These are phyloP conservation scores for Trypanosoma lewisi DNA, from an alignment of 208 protist species.

Conservation along the genomic window DNA sequence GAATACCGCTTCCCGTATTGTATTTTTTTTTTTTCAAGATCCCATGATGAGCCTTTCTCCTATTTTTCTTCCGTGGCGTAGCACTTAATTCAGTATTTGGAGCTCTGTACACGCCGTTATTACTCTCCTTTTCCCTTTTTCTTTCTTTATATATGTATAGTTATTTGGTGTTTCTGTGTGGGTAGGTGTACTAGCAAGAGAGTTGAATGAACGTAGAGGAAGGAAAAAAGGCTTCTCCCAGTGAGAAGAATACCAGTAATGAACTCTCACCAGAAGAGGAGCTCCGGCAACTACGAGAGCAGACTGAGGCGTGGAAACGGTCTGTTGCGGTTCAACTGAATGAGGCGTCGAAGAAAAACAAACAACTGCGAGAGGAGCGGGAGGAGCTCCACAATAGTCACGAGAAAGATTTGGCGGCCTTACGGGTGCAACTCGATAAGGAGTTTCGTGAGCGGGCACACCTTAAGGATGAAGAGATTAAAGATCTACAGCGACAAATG, in stretches of 20 bases:
- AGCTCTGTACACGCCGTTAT: not conserved
- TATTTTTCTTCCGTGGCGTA: too few relatives aligned
- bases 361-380: constrained; percentile 65
- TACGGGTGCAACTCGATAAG: constrained; percentile 55
- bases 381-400: constrained; percentile 25
- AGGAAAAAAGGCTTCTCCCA: not conserved
- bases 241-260: not conserved
- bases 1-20: too few relatives aligned
- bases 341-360: constrained; percentile 69
- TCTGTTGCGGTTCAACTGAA: constrained; percentile 55
- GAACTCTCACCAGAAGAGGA: constrained; percentile 31
- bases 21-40: too few relatives aligned
- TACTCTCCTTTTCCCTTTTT: constrained; percentile 9
- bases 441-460: constrained; percentile 71
- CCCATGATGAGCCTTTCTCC: too few relatives aligned
- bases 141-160: constrained; percentile 9
- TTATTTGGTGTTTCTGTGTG: not conserved
- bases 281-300: constrained; percentile 38
- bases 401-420: constrained; percentile 31
- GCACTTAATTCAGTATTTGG: too few relatives aligned
- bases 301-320: constrained; percentile 60
- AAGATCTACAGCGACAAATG: constrained; percentile 26
- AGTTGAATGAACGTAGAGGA: constrained; percentile 3
- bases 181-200: not conserved
- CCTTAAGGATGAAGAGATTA: constrained; percentile 60